Evolutionary conservation across 2,329 filamentous ascomycete genomes (phyloP).

Genomic region (Penicillium italicum): DNA sequence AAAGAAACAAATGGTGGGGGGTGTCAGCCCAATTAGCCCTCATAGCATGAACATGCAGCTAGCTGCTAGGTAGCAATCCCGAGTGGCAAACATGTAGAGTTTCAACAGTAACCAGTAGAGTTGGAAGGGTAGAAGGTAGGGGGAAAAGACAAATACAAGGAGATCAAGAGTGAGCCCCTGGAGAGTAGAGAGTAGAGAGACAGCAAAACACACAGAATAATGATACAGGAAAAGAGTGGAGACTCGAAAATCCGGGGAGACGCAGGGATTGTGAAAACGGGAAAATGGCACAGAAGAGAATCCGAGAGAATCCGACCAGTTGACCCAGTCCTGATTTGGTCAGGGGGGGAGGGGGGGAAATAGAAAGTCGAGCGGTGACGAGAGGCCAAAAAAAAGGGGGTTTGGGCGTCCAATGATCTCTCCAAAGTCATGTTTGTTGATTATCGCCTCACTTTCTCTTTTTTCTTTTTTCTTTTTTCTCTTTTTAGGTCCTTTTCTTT

Average conservation of each 20-base stretch:
- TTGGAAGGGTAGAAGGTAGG: conserved; percentile 1
- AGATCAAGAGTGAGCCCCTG: not conserved
- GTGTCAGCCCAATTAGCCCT: not conserved
- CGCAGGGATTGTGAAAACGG: conserved; percentile 3
- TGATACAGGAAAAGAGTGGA: conserved; percentile 19
- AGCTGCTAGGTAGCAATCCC: conserved; percentile 11
- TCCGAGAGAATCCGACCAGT: not conserved
- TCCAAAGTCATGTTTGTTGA: not conserved
- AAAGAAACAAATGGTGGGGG: conserved; percentile 4
- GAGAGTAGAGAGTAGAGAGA: conserved; percentile 1
- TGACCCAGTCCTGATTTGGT: not conserved
- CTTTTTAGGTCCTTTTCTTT: not conserved
- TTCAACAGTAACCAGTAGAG: conserved; percentile 4
- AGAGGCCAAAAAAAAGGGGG: conserved; percentile 12
- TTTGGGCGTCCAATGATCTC: conserved; percentile 4
- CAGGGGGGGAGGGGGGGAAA: not conserved
- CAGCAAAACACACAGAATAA: conserved; percentile 12
- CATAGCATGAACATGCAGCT: conserved; percentile 14
- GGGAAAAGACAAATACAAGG: not conserved
- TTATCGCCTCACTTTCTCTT: conserved; percentile 21
- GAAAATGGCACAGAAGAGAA: not conserved
- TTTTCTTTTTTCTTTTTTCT: not conserved
- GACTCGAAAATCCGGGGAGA: conserved; percentile 11
- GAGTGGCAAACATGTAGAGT: not conserved
- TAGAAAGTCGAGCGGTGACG: conserved; percentile 12